These are phyloP conservation scores for Larix sibirica DNA, from an alignment of 83 land plant species.

Conservation along the genomic window DNA sequence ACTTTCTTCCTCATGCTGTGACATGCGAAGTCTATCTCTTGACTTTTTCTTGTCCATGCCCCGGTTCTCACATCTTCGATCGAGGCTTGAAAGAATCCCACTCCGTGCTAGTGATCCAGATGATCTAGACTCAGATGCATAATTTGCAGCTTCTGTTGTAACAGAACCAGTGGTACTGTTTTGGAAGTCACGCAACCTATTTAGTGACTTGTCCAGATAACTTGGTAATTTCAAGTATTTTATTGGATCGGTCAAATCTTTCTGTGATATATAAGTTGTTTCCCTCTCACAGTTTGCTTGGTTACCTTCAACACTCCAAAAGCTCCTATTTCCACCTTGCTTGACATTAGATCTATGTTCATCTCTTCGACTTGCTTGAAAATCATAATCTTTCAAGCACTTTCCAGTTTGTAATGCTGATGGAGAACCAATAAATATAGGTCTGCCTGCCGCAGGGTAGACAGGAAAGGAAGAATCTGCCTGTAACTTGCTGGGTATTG, in stretches of 20 bases:
- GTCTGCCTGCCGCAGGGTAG: not conserved
- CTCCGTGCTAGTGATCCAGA: not conserved
- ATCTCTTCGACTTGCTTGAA: slow-evolving; percentile 3
- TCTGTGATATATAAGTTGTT: slow-evolving; percentile 14
- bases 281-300: slow-evolving; percentile 4
- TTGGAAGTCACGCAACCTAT: slow-evolving; percentile 29
- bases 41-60: slow-evolving; percentile 22
- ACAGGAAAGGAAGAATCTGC: slow-evolving; percentile 3
- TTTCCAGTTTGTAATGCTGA: slow-evolving; percentile 9
- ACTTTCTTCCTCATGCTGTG: slow-evolving; percentile 21
- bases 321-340: slow-evolving; percentile 6
- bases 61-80: slow-evolving; percentile 9
- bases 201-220: slow-evolving; percentile 37
- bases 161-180: not conserved
- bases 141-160: not conserved
- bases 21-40: slow-evolving; percentile 13
- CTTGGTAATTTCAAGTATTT: slow-evolving; percentile 48
- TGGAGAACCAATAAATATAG: not conserved
- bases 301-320: slow-evolving; percentile 1
- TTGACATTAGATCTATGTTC: not conserved
- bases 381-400: slow-evolving; percentile 1
- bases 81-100: slow-evolving; percentile 10
- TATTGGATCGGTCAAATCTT: slow-evolving; percentile 53
- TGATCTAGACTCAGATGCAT: not conserved
- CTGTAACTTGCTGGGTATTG: not conserved